Percentiles rank a stretch among this genome's conserved stretches.
Conservation (phyloP, 371 early-diverging fungal genomes). For the Rhizopus microsporus region DNA sequence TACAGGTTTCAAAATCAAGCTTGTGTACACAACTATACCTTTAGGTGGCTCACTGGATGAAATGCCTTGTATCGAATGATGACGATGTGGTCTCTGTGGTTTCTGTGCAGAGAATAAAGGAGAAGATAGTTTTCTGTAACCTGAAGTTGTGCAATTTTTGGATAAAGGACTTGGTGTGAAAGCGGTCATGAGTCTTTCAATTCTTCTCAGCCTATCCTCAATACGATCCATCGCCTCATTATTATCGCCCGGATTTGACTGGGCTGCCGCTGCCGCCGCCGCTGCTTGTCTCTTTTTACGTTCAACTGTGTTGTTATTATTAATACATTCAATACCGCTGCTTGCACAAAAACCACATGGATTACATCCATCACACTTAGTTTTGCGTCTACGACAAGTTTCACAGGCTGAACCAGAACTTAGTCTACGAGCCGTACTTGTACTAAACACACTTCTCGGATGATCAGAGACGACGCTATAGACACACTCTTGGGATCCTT, state of each 20-base stretch:
- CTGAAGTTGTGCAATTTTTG: constrained; percentile 15
- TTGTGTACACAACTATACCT: constrained; percentile 1
- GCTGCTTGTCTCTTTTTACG: constrained; percentile 23
- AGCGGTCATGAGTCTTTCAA: constrained; percentile 43
- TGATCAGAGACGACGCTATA: constrained; percentile 35
- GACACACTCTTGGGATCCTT: constrained; percentile 27
- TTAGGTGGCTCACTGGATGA: constrained; percentile 5
- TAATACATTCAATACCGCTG: constrained; percentile 34
- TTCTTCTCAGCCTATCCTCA: constrained; percentile 40
- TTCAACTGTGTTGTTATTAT: constrained; percentile 24
- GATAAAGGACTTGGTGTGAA: constrained; percentile 39
- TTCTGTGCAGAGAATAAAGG: constrained; percentile 5
- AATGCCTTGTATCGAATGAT: constrained; percentile 25
- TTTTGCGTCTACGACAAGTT: constrained; percentile 53
- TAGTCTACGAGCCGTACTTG: constrained; percentile 43
- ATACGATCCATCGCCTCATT: constrained; percentile 43
- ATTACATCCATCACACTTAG: constrained; percentile 53
- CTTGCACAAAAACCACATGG: constrained; percentile 50
- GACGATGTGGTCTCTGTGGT: constrained; percentile 16
- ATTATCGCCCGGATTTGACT: constrained; percentile 8
- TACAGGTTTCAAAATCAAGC: constrained; percentile 4
- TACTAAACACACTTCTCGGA: constrained; percentile 31
- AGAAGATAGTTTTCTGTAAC: constrained; percentile 29
- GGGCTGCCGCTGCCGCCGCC: neutral
- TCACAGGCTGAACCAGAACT: constrained; percentile 56